These are phyloP conservation scores for Casuarina cunninghamiana DNA, from an alignment of 306 rosid genomes.

Conservation along the genomic window DNA sequence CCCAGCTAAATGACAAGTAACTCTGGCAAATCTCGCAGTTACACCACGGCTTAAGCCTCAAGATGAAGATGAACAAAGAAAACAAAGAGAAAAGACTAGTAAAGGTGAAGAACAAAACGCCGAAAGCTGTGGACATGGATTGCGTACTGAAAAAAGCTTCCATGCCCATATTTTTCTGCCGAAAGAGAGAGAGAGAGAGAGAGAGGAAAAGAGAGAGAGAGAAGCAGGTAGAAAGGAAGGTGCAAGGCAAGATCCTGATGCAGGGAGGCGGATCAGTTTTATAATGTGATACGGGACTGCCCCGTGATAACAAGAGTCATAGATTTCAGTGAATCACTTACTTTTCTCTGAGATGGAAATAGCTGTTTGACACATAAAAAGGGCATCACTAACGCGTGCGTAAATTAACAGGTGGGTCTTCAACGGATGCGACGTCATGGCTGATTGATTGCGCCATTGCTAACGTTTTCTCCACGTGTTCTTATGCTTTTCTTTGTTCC, in stretches of 20 bases:
- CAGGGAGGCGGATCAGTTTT: slow-evolving; percentile 16
- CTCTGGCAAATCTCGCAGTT: slow-evolving; percentile 57
- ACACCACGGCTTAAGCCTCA: slow-evolving; percentile 72
- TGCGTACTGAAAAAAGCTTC: slow-evolving; percentile 15
- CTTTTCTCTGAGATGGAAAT: not conserved
- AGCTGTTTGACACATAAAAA: not conserved
- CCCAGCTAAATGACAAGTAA: slow-evolving; percentile 53
- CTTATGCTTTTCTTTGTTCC: not conserved
- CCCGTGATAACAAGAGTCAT: not conserved
- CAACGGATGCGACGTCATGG: not conserved
- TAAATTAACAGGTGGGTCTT: not conserved
- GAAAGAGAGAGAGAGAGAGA: not conserved
- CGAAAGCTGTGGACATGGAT: slow-evolving; percentile 38
- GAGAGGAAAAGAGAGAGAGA: not conserved
- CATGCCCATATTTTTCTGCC: slow-evolving; percentile 1
- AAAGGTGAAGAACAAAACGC: slow-evolving; percentile 63
- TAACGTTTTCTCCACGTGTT: not conserved
- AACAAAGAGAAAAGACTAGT: slow-evolving; percentile 51
- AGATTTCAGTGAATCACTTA: not conserved
- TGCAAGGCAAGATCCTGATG: not conserved
- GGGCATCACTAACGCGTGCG: slow-evolving; percentile 41
- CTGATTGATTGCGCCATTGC: not conserved
- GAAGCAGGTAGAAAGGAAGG: not conserved
- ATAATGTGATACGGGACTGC: slow-evolving; percentile 21
- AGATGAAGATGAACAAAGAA: slow-evolving; percentile 52